Base-by-base conservation (phyloP, 345 rosid genomes). In the Crucihimalaya himalaica region DNA sequence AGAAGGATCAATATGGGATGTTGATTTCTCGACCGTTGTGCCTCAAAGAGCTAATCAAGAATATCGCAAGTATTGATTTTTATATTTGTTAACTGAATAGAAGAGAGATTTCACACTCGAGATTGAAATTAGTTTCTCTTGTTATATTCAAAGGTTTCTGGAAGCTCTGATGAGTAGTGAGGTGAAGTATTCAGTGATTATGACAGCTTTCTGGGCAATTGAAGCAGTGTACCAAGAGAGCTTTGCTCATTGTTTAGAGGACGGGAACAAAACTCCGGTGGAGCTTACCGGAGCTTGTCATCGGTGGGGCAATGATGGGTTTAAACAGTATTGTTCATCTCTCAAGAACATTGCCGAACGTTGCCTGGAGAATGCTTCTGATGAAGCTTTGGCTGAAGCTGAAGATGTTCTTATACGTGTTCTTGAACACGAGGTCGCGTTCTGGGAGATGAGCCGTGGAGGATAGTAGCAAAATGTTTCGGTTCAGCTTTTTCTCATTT, bases 191-290 rank as follows among this genome's bases (percentile, higher is more conserved):
- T 54, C 86, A 0, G 82, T 81, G 63, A 86, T 85, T 10, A 64
- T 85, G 53, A 75, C 91, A 7, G 93, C 90, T 9, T 83, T 86
- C 18, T 94, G 96, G 97, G 90, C 87, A 14, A 88, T 88, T 0
- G 97, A 94, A 83, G 79, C 89, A 1, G 89, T 86, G 45, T 92
- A 92, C 73, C 97, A 84, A 67, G 89, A 84, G 85, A 87, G 97
- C 69, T 92, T 89, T 29, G 86, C 93, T 3, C 86, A 82, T 65
- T 92, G 97, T 84, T 75, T 88, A 34, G 96, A 81, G 42, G 84
- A 81, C n/a, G 90, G 83, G 65, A 56, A 66, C 43, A 83, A 77
- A 25, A 85, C 87, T 47, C 88, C 90, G 6, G 42, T 66, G 0
- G 90, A 86, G 35, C 74, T 94, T 1, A 71, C 59, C 14, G 82